A percentile compares a stretch with the other conserved stretches of the same genome.
phyloP scores from a whole-genome alignment of 2,329 filamentous ascomycete species.

The Plenodomus tracheiphilus region DNA sequence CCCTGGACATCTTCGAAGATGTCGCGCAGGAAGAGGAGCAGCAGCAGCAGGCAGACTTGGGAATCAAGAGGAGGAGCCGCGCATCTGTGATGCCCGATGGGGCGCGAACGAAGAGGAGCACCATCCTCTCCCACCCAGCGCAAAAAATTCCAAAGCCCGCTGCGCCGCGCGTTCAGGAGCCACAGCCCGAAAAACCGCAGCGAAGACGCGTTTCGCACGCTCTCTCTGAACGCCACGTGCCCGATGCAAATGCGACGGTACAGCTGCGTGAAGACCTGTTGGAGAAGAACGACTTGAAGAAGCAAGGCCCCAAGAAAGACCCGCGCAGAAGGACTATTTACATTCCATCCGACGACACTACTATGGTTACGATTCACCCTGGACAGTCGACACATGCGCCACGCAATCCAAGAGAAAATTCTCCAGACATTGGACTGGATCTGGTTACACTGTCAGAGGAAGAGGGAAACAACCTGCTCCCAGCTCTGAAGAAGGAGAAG shows the following conservation, averaged over 20 bases:
- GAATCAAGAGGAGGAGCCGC: constrained; percentile 31
- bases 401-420: constrained; percentile 34
- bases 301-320: constrained; percentile 43
- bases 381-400: constrained; percentile 42
- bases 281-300: constrained; percentile 37
- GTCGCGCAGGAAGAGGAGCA: constrained; percentile 41
- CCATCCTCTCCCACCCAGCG: constrained; percentile 42
- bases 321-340: constrained; percentile 55
- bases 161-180: not conserved
- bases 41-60: constrained; percentile 26
- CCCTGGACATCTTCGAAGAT: constrained; percentile 45
- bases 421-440: constrained; percentile 44
- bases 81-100: constrained; percentile 30
- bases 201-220: constrained; percentile 44
- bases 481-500: constrained; percentile 39
- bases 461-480: constrained; percentile 34
- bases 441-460: constrained; percentile 45
- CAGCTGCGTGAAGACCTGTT: constrained; percentile 35
- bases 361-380: constrained; percentile 56
- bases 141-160: constrained; percentile 37
- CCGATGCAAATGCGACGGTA: constrained; percentile 33
- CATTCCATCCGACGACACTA: constrained; percentile 56
- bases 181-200: constrained; percentile 27
- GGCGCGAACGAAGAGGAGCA: constrained; percentile 28
- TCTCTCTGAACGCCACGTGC: constrained; percentile 26